Base-by-base conservation (phyloP, 2,329 filamentous ascomycete genomes). In the Diaporthe longicolla region DNA sequence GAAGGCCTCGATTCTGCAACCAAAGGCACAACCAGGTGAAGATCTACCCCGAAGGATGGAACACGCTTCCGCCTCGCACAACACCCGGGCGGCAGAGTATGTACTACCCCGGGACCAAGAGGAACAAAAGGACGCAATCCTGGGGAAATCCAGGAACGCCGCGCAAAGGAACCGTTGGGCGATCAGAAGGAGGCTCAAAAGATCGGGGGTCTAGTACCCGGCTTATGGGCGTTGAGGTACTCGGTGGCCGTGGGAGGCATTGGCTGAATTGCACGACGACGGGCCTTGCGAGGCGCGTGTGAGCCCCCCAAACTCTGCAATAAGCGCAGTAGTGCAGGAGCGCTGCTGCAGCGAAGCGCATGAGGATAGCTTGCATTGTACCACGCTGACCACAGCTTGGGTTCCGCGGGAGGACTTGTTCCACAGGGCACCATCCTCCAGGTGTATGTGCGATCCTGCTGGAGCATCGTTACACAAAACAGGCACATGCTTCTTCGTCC, bases 141-240 rank as follows among this genome's bases (percentile, higher is more conserved):
- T 65, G 55, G 69, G 54, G 55, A 71, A 71, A 50, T 71, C 55
- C 69, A 59, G 54, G 55, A 50, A 58, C 69, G 55, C 43, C 54
- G 40, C 50, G 40, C 10, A 40, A 58, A 45, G 61, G 40, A 24
- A n/a, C 40, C 45, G 40, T 35, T 54, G 63, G 63, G 52, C 66
- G 71, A 55, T 69, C 63, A 37, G 63, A 58, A 40, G 52, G 61
- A 72, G 52, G 55, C 63, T 45, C 40, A 70, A 70, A 70, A 61
- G 45, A 54, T 54, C 37, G 37, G 55, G 35, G 48, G n/a, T 24
- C 45, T 45, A 59, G 58, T 72, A 21, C 24, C n/a, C 48, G 21
- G 29, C 24, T n/a, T 29, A 5, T 54, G 26, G 29, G n/a, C 29
- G 26, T 26, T 43, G 21, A 50, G 45, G 45, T 19, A 40, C 15